Base-by-base conservation (phyloP, 1,284 basidiomycete genomes). In the Irpex sp. region DNA sequence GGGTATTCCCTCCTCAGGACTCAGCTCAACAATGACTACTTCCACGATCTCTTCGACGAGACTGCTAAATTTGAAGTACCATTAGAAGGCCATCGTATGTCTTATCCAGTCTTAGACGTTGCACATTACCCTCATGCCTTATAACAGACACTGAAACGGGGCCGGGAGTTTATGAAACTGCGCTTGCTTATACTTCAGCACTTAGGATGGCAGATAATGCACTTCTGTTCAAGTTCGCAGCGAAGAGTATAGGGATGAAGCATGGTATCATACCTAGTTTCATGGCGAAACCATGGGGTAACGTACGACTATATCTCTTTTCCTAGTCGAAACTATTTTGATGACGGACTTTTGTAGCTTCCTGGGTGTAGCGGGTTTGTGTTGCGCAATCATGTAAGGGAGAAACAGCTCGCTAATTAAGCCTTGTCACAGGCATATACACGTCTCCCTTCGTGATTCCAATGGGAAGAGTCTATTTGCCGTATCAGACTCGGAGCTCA, bases 211-310 rank as follows among this genome's bases (percentile, higher is more conserved):
- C 95, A 0, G 97, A 99, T 72, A 98, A 97, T 72, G 95, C 95
- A 0, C 85, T 90, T 58, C 78, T 98, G 49, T 98, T 95, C 86
- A 99, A 99, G 75, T 93, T 91, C 68, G 77, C 94, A 11, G 93
- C 94, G 5, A 98, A 98, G 79, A 95, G 93, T 66, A 77, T 97
- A 2, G 96, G 96, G 0, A 94, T 97, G 84, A 88, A 91, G 73
- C 82, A 92, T 67, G 92, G 91, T 6, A 83, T 99, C 60, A 83
- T 94, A 56, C 96, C 96, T 0, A 97, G 94, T 63, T 99, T 99
- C 75, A 98, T 99, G 97, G 96, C 97, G 0, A 98, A 98, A 71
- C 97, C 96, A 21, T 96, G 92, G 90, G 89, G 87, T 57, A 88
- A 93, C 71, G 94, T 95, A 71, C 72, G 89, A 9, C 33, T 26